A percentile compares a stretch with the other conserved stretches of the same genome.
Conservation (phyloP, 106 monocot genomes). For the Dactylorhiza incarnata region DNA sequence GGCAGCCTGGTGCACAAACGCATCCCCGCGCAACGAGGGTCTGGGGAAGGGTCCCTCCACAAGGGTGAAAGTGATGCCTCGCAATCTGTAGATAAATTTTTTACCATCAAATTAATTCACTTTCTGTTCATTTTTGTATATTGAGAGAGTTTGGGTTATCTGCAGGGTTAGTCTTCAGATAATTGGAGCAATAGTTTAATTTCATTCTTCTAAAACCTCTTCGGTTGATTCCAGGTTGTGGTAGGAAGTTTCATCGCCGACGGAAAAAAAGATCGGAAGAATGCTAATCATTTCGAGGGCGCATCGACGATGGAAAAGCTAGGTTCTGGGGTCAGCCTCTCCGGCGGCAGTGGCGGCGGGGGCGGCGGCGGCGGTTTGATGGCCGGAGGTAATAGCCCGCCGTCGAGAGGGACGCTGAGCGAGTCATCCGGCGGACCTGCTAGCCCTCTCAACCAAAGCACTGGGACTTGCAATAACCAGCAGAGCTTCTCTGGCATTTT, state of each 20-base stretch:
- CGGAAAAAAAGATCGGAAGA: conserved; percentile 38
- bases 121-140: no score
- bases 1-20: no score
- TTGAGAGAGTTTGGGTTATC: no score
- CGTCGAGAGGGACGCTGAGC: conserved; percentile 59
- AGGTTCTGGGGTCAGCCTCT: not conserved
- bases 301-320: conserved; percentile 22
- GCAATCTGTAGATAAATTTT: no score
- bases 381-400: conserved; percentile 47
- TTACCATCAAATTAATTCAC: no score
- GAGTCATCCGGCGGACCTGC: conserved; percentile 70
- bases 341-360: not conserved
- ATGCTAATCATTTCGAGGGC: conserved; percentile 9
- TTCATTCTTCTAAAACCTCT: no score
- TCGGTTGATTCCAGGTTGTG: conserved; percentile 39
- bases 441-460: conserved; percentile 52
- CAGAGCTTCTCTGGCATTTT: conserved; percentile 34
- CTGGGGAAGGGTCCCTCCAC: no score
- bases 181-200: no score
- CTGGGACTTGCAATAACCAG: conserved; percentile 23
- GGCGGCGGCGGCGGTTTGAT: not conserved
- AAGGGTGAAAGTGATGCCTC: no score
- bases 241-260: conserved; percentile 58
- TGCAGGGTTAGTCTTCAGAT: no score
- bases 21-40: no score